These are phyloP conservation scores for Zalaria sp. DNA, from an alignment of 2,329 filamentous ascomycete species.

Conservation along the genomic window DNA sequence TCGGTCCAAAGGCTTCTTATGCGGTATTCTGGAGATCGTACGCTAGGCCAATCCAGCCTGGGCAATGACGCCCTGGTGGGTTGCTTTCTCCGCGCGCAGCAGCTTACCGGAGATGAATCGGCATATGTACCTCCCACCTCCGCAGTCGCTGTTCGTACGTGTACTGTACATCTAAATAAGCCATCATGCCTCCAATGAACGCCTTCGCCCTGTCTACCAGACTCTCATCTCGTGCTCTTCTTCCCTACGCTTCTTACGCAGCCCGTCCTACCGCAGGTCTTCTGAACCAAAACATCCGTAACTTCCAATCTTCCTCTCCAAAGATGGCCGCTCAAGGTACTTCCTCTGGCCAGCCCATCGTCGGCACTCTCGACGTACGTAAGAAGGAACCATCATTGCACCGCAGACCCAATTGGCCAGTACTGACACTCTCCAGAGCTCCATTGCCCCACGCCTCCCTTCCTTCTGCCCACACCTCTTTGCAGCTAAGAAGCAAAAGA, in stretches of 20 bases:
- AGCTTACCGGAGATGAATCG: too few species aligned
- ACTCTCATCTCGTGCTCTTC: conserved; percentile 1
- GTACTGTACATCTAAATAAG: neutral
- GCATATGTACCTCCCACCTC: too few species aligned
- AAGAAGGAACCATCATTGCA: neutral
- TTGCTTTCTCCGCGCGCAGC: too few species aligned
- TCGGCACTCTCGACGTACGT: conserved; percentile 15
- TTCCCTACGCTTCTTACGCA: conserved; percentile 1
- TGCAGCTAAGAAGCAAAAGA: conserved; percentile 61
- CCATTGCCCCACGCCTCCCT: conserved; percentile 56
- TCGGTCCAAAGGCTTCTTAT: too few species aligned
- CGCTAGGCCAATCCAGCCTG: too few species aligned
- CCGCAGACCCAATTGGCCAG: neutral
- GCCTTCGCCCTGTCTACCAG: conserved; percentile 2
- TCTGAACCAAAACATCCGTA: neutral
- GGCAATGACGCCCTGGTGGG: too few species aligned
- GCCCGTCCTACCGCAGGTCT: neutral
- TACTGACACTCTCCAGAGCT: conserved; percentile 33
- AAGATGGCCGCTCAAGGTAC: conserved; percentile 17
- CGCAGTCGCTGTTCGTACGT: too few species aligned
- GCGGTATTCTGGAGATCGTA: too few species aligned
- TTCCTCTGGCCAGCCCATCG: conserved; percentile 17
- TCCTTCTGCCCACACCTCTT: conserved; percentile 60
- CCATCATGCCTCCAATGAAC: neutral
- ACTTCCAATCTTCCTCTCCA: neutral